Base-by-base conservation (phyloP, 305 asterid genomes). In the Striga hermonthica region DNA sequence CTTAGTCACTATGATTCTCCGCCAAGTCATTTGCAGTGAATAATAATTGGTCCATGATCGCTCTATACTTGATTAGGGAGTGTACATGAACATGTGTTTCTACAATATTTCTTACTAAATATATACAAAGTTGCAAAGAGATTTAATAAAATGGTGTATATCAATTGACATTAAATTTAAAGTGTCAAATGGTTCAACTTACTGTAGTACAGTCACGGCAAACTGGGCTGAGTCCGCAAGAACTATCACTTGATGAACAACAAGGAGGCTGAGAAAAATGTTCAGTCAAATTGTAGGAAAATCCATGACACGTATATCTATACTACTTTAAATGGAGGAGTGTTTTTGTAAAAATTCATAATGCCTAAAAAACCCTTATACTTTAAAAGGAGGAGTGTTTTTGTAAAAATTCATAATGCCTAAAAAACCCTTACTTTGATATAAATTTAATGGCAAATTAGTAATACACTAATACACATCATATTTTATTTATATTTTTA, bases 171-270 rank as follows among this genome's bases (percentile, higher is more conserved):
- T 53, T 35, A 22, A 22, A 53, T 6, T 53, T 35, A 22, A 22
- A 53, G 8, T 9, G 57, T 53, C 58, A 5, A 1, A 53, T 0
- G 56, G 69, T 68, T 31, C 16, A 55, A 40, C 55, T 76, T 92
- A 93, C 99, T 92, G 97, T 93, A 43, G 99, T 93, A 71, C 99
- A 93, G 78, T 93, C 97, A 65, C 75, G 82, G 80, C 99, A 93
- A 58, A 80, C 75, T 16, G 87, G 64, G 74, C 86, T 82, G 71
- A 80, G 74, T 56, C 85, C 84, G 78, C 97, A 92, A 47, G 81
- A 75, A 65, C 91, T 91, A 71, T 67, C 82, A 72, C 41, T 67
- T 31, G 85, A 58, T 50, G 97, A 65, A 82, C 98, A 92, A 75
- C 97, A 90, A 70, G 99, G 98, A 65, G 97, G 95, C 99, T 93